Evolutionary conservation across 164 flowering plant genomes (phyloP).

Genomic region (Annona squamosa): DNA sequence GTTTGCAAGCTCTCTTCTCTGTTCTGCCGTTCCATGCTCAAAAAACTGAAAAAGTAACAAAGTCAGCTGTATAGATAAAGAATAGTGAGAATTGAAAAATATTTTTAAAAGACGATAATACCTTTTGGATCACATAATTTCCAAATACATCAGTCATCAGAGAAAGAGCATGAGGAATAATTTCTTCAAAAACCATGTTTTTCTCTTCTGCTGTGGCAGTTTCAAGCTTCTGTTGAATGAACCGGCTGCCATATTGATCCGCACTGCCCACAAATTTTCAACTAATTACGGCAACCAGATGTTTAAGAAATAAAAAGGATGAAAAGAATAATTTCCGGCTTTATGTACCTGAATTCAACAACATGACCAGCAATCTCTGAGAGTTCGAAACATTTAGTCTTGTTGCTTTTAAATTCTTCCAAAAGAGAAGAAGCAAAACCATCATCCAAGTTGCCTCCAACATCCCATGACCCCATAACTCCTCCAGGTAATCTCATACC

Average conservation of each 20-base stretch:
- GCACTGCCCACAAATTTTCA: slow-evolving; percentile 41
- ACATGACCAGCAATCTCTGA: slow-evolving; percentile 85
- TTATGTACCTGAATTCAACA: slow-evolving; percentile 78
- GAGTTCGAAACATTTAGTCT: slow-evolving; percentile 81
- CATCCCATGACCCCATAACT: slow-evolving; percentile 65
- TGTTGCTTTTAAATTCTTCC: slow-evolving; percentile 88
- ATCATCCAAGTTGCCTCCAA: slow-evolving; percentile 44
- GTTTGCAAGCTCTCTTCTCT: slow-evolving; percentile 70
- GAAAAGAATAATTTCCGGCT: background rate
- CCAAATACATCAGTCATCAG: slow-evolving; percentile 99
- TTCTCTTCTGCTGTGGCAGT: slow-evolving; percentile 87
- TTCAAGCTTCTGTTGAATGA: slow-evolving; percentile 97
- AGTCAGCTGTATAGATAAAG: slow-evolving; percentile 4
- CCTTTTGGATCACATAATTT: slow-evolving; percentile 98
- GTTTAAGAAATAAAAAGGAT: background rate
- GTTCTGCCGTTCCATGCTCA: slow-evolving; percentile 75
- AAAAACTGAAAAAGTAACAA: slow-evolving; percentile 46
- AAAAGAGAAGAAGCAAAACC: slow-evolving; percentile 63
- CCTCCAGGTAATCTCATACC: slow-evolving; percentile 61
- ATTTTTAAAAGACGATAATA: slow-evolving; percentile 15
- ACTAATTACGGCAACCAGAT: background rate
- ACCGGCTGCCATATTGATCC: slow-evolving; percentile 97
- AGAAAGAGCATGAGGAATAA: slow-evolving; percentile 77
- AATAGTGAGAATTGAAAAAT: background rate
- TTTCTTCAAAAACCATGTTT: slow-evolving; percentile 78